Base-by-base conservation (phyloP, 305 asterid species). In the Fraxinus nigra region DNA sequence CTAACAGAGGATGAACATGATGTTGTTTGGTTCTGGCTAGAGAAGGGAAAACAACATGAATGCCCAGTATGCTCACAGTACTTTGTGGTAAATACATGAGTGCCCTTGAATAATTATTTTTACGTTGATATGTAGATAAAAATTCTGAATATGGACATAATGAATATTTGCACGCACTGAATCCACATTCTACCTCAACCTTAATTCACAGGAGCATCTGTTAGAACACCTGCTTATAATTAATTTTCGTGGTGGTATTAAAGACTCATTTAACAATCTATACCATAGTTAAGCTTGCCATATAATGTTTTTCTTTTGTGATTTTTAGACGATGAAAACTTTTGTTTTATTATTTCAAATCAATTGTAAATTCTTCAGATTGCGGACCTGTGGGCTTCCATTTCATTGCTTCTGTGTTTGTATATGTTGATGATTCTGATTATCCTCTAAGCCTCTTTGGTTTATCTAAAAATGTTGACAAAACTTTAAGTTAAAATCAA, bases 21-120 rank as follows among this genome's bases (percentile, higher is more conserved):
- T 76, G 84, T 81, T 67, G 84, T 76, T 46, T 81, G 84, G 84
- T 81, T 81, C 65, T 61, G 81, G 81, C 79, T 81, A 43, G 72
- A 81, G 77, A 81, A 76, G 72, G 72, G 80, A 14, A 59, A 76
- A 75, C 81, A 81, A 35, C 77, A 81, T 67, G 84, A 81, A 69
- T 81, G 54, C 11, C 77, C 76, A 14, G 77, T 81, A 9, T 76
- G 84, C 72, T 61, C 81, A 7, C 84, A 76, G 72, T 81, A 76
- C 33, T 81, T 81, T 51, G 65, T 9, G 78, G 78, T 76, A 34
- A 76, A 54, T 80, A 14, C 56, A 73, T 20, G 51, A 43, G 32
- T 22, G 1, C 16, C 56, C 37, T 70, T 20, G 20, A 70, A 9
- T 72, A 11, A 28, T 26, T 67, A 30, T 3, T 67, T 16, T 67